These are phyloP conservation scores for Hydrangea macrophylla DNA, from an alignment of 148 eudicot genomes.

Conservation along the genomic window DNA sequence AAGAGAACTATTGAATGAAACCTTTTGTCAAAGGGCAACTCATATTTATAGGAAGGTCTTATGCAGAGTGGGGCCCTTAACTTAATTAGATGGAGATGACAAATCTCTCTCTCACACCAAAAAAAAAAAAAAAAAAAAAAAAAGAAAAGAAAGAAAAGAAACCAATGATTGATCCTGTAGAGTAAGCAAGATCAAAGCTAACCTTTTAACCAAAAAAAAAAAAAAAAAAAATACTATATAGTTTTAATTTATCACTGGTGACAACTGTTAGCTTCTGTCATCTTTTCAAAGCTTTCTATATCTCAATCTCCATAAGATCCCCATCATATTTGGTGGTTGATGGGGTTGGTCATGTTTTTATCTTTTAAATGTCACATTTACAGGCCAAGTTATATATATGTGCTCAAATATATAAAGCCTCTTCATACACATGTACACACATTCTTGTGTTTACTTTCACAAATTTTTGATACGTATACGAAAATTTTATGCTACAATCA, in stretches of 20 bases:
- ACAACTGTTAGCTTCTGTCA: conserved; percentile 68
- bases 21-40: conserved; percentile 12
- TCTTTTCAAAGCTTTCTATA: conserved; percentile 21
- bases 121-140: conserved; percentile 8
- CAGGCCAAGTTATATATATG: background rate
- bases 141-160: conserved; percentile 14
- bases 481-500: too few species aligned
- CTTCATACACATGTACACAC: background rate
- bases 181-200: conserved; percentile 55
- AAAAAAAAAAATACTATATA: background rate
- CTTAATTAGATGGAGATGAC: conserved; percentile 10
- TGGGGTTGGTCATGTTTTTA: conserved; percentile 23
- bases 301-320: conserved; percentile 48
- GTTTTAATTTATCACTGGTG: conserved; percentile 36
- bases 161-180: conserved; percentile 58
- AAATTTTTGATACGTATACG: too few species aligned
- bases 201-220: conserved; percentile 34
- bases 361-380: background rate
- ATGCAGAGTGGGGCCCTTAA: conserved; percentile 18
- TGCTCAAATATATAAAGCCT: background rate
- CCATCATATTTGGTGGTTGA: conserved; percentile 76
- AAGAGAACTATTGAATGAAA: conserved; percentile 22
- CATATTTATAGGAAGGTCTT: conserved; percentile 29
- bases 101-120: conserved; percentile 3
- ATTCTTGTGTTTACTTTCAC: too few species aligned